Base-by-base conservation (phyloP, 2,329 filamentous ascomycete genomes). In the Aureobasidium leucospermi region DNA sequence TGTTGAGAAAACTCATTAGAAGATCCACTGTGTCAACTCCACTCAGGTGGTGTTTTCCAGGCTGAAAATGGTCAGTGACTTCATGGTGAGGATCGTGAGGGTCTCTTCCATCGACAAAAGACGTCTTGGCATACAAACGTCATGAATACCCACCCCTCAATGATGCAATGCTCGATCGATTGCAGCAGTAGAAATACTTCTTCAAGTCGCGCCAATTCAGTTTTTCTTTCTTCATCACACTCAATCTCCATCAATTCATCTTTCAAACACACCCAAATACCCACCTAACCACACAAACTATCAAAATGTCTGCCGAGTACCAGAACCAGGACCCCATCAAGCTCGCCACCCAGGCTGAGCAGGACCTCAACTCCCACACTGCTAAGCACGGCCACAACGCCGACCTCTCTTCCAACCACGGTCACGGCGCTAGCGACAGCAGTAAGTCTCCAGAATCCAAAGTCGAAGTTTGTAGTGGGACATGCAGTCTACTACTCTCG, bases 271-370 rank as follows among this genome's bases (percentile, higher is more conserved):
- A 32, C 59, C 9, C 42, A 57, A 43, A 23, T 2, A 19, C 32
- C 43, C 4, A n/a, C 31, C 23, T 10, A 43, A 39, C 11, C 41
- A 46, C 31, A 38, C 53, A 47, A 48, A 13, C 9, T 19, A 48
- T 13, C 45, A 59, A 51, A 6, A 79, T 79, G 76, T 78, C 78
- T 46, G 65, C 67, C 59, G 72, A 71, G 67, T 73, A 75, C 69
- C 60, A 73, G 61, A 69, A 69, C 64, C 67, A 74, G 58, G 70
- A 78, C 66, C 75, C 74, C 55, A 65, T 75, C 64, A 68, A 71
- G 31, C 67, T 79, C 65, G 77, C 79, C 57, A 68, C 75, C 65
- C 70, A 79, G 63, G 78, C 78, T 10, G 77, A 80, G 71, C 69
- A 69, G 16, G 76, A 81, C 59, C 71, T 80, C 57, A 78, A 79